Evolutionary conservation across 2,329 filamentous ascomycete genomes (phyloP).

Genomic region (Didymella segeticola): DNA sequence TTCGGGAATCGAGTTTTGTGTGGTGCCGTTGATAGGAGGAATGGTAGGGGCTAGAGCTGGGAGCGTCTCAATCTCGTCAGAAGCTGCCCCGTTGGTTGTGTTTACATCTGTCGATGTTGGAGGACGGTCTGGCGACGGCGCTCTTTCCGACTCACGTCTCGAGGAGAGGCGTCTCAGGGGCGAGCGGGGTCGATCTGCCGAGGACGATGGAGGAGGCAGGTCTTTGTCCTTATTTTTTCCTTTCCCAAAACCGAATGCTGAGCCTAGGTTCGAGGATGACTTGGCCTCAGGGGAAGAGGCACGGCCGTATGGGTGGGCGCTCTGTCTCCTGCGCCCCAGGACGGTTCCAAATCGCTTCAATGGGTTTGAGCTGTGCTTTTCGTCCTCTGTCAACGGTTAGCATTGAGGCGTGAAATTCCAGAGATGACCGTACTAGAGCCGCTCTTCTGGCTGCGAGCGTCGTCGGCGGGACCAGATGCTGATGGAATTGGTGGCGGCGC

Average conservation of each 20-base stretch:
- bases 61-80: constrained; percentile 24
- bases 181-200: constrained; percentile 42
- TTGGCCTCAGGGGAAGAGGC: constrained; percentile 59
- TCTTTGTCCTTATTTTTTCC: constrained; percentile 69
- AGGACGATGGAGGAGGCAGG: constrained; percentile 38
- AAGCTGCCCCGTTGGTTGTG: constrained; percentile 41
- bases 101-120: constrained; percentile 35
- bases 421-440: constrained; percentile 11
- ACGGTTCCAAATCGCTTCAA: constrained; percentile 53
- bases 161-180: constrained; percentile 40
- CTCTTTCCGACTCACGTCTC: constrained; percentile 40
- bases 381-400: constrained; percentile 36
- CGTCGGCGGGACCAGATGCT: constrained; percentile 54
- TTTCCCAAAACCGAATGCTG: constrained; percentile 68
- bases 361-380: constrained; percentile 47
- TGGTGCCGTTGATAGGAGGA: constrained; percentile 38
- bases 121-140: constrained; percentile 43
- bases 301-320: constrained; percentile 49
- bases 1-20: constrained; percentile 44
- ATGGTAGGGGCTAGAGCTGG: constrained; percentile 2
- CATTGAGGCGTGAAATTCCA: too few relatives aligned
- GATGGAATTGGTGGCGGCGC: constrained; percentile 43
- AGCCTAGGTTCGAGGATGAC: constrained; percentile 61
- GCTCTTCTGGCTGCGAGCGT: constrained; percentile 63
- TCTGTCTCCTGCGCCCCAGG: constrained; percentile 47